Conservation (phyloP, 106 monocot species). For the Hemerocallis citrina region DNA sequence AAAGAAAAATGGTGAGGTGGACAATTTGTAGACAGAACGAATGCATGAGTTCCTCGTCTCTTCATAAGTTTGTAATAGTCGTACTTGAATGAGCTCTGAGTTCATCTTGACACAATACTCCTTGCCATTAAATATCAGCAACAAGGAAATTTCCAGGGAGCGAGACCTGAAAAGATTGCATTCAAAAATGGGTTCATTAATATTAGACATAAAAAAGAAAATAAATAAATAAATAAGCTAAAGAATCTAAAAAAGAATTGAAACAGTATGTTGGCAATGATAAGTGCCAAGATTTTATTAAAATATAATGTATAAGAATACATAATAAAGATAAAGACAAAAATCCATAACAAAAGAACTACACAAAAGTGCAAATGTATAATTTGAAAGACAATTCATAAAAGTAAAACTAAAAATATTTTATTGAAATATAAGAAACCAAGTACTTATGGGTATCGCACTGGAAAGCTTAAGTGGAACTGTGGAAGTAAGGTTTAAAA, state of each 20-base stretch:
- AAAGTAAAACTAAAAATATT: no score
- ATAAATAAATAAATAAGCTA: no score
- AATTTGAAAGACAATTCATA: no score
- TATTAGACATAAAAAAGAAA: not conserved
- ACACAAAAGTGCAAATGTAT: no score
- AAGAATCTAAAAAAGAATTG: not conserved
- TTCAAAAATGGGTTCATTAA: not conserved
- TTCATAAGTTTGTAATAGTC: not conserved
- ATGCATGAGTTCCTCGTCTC: not conserved
- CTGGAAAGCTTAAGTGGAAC: no score
- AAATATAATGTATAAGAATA: not conserved
- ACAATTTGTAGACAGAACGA: not conserved
- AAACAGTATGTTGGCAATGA: not conserved
- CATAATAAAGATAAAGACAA: no score
- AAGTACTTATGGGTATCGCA: no score
- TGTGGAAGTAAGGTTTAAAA: no score
- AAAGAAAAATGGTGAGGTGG: not conserved
- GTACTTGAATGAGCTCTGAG: not conserved
- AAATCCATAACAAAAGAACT: no score
- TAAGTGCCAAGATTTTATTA: not conserved
- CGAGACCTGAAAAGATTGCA: conserved; percentile 29
- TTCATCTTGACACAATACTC: not conserved
- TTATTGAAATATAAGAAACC: no score
- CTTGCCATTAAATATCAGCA: conserved; percentile 39
- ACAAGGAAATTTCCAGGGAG: conserved; percentile 53